Conservation (phyloP, 805 yeast genomes). For the Saccharomyces kudriavzevii region DNA sequence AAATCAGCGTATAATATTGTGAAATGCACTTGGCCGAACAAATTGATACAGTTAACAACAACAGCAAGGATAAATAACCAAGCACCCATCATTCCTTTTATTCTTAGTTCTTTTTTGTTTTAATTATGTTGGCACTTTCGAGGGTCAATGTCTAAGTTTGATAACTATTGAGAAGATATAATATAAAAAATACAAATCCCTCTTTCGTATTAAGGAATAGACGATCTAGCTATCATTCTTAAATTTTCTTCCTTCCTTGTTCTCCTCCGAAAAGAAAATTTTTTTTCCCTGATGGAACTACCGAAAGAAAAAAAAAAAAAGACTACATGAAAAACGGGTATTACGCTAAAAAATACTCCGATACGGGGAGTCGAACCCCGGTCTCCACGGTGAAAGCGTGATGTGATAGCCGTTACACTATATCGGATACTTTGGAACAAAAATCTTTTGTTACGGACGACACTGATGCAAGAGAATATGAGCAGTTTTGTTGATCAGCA, state of each 20-base stretch:
- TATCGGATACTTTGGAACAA: neutral
- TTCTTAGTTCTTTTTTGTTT: neutral
- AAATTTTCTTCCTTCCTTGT: neutral
- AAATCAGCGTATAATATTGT: constrained; percentile 90
- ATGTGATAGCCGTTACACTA: neutral
- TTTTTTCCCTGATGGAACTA: neutral
- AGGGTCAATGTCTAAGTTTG: neutral
- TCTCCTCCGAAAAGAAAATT: neutral
- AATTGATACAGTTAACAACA: constrained; percentile 70
- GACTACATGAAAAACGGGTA: no score
- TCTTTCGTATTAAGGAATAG: neutral
- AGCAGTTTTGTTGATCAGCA: no score
- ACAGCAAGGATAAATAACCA: constrained; percentile 57
- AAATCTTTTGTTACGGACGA: no score
- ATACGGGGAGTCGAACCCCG: neutral
- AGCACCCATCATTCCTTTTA: neutral
- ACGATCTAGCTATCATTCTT: neutral
- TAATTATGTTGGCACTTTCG: neutral
- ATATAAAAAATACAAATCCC: neutral
- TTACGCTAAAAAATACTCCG: neutral
- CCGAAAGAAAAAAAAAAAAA: neutral
- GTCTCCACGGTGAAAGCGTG: neutral
- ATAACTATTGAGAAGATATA: neutral
- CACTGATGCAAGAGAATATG: no score
- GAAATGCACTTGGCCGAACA: constrained; percentile 86